Conservation (phyloP, 2,329 filamentous ascomycete genomes). For the Whalleya microplaca region DNA sequence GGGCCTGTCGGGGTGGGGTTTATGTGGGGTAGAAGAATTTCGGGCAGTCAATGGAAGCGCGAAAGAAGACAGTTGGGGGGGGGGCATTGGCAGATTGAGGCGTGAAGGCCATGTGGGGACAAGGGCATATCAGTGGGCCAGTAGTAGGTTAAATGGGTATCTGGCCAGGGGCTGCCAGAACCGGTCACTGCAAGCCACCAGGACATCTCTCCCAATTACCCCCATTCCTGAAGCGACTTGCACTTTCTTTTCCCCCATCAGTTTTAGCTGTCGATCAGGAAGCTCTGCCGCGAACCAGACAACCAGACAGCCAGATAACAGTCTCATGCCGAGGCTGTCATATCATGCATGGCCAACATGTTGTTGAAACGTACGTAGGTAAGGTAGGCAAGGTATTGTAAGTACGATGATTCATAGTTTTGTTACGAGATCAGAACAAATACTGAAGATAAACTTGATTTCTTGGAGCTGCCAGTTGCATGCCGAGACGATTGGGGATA, state of each 20-base stretch:
- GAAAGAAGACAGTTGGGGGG: constrained; percentile 9
- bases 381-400: too few relatives aligned
- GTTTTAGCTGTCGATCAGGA: not conserved
- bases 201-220: not conserved
- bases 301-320: not conserved
- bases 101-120: constrained; percentile 20
- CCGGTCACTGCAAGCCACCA: not conserved
- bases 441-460: not conserved
- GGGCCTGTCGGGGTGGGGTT: constrained; percentile 13
- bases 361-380: too few relatives aligned
- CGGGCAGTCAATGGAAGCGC: constrained; percentile 26
- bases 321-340: constrained; percentile 1
- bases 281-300: not conserved
- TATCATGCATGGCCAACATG: constrained; percentile 8
- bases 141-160: not conserved
- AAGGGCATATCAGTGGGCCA: constrained; percentile 16
- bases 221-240: too few relatives aligned
- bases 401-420: constrained; percentile 19
- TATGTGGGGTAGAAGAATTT: constrained; percentile 26
- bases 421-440: constrained; percentile 23
- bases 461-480: not conserved
- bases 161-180: not conserved
- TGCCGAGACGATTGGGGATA: constrained; percentile 4
- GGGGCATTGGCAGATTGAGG: not conserved
- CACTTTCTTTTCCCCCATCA: not conserved